Conservation (phyloP, 164 flowering plant species). For the Vitis riparia region DNA sequence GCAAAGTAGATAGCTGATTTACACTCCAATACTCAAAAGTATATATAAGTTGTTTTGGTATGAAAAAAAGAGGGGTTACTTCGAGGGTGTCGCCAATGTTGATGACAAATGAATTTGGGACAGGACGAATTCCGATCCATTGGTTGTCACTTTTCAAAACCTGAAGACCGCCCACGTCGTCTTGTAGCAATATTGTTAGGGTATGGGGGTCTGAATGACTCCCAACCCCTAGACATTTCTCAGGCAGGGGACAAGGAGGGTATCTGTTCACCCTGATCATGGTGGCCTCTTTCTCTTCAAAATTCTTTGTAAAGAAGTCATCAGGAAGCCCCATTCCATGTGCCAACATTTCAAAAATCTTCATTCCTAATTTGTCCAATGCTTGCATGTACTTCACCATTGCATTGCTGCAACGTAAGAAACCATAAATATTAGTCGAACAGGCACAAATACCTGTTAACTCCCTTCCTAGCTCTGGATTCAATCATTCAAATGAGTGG, state of each 20-base stretch:
- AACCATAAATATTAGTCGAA: neutral
- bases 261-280: conserved; percentile 34
- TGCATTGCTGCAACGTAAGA: conserved; percentile 20
- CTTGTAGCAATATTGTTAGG: conserved; percentile 34
- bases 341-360: conserved; percentile 30
- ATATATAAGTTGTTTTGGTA: too few relatives aligned
- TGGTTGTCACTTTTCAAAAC: conserved; percentile 19
- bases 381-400: conserved; percentile 27
- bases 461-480: too few relatives aligned
- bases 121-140: conserved; percentile 34
- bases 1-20: neutral
- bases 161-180: conserved; percentile 38
- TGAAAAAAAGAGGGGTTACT: conserved; percentile 6
- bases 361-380: conserved; percentile 31
- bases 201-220: conserved; percentile 41
- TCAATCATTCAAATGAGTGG: too few relatives aligned
- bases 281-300: conserved; percentile 30
- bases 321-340: conserved; percentile 31
- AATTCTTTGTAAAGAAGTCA: conserved; percentile 30
- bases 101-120: conserved; percentile 31
- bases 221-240: conserved; percentile 35
- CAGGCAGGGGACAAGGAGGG: conserved; percentile 40
- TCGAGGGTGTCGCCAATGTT: conserved; percentile 36
- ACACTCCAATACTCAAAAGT: neutral
- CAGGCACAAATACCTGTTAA: neutral